phyloP scores from a whole-genome alignment of 441 rosid genomes.

The Raphanus hybrid region DNA sequence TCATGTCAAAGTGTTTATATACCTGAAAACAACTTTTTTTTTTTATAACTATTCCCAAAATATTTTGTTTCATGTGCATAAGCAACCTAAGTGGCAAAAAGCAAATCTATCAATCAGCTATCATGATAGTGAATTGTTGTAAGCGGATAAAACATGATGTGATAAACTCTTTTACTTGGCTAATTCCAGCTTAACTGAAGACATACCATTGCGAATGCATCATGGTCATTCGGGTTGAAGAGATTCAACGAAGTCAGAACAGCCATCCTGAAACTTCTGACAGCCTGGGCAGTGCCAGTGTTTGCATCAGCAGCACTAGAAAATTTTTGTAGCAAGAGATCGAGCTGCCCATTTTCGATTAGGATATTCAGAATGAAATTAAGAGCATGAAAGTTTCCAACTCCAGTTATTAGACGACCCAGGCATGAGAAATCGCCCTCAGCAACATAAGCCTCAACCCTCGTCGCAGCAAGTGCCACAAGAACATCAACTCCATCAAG shows the following conservation, averaged over 20 bases:
- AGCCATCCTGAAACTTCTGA: slow-evolving; percentile 97
- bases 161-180: slow-evolving; percentile 32
- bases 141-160: slow-evolving; percentile 17
- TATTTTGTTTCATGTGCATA: slow-evolving; percentile 11
- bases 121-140: slow-evolving; percentile 11
- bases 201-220: slow-evolving; percentile 97
- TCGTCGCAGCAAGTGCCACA: slow-evolving; percentile 95
- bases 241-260: slow-evolving; percentile 93
- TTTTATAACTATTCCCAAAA: background rate
- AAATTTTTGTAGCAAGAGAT: slow-evolving; percentile 93
- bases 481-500: slow-evolving; percentile 99
- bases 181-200: slow-evolving; percentile 11
- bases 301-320: slow-evolving; percentile 90
- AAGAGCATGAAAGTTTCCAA: slow-evolving; percentile 95
- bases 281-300: slow-evolving; percentile 85
- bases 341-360: slow-evolving; percentile 94
- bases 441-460: slow-evolving; percentile 90
- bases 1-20: slow-evolving; percentile 96
- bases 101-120: slow-evolving; percentile 25
- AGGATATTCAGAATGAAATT: slow-evolving; percentile 95
- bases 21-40: slow-evolving; percentile 69
- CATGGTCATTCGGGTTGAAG: slow-evolving; percentile 85
- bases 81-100: slow-evolving; percentile 8
- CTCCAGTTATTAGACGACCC: slow-evolving; percentile 95
- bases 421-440: slow-evolving; percentile 97